Base-by-base conservation (phyloP, 129 eudicot species). In the Rutidosis leptorrhynchoides region DNA sequence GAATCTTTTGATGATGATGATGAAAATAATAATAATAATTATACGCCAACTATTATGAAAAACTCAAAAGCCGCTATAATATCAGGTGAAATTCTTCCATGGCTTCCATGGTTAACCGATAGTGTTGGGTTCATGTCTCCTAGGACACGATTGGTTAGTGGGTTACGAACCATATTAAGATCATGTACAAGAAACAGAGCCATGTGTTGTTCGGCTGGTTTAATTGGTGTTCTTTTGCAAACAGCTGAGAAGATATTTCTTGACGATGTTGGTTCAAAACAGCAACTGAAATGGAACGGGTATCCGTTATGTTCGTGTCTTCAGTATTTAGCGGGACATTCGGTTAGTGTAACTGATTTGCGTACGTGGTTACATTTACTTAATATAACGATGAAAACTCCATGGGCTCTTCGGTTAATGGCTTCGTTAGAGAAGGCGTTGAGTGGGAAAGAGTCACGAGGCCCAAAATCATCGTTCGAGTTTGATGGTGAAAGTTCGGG, bases 401-500 rank as follows among this genome's bases (percentile, higher is more conserved):
- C 58, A 2, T 91, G 98, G 98, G 96, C 96, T 48, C 70, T 79
- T 54, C 88, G 83, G 40, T 76, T 91, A 52, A 76, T 85, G 87
- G 73, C 75, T 65, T 83, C 95, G 24, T 66, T 91, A 72, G 98
- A 91, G 76, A 91, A 82, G 75, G 96, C 96, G 14, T 81, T 91
- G 68, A 65, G 71, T 48, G 98, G 95, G 33, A 84, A 85, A 75
- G 98, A 91, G 78, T 83, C 87, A 29, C 72, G 78, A 65, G 98
- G 96, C 70, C 98, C 98, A 52, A 80, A 90, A 21, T 60, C 86
- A 71, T 83, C 98, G 11, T 91, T 91, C 63, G 98, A 91, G 82
- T 91, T 91, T 48, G 96, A 91, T 73, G 98, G 98, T 68, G 98
- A 91, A 77, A 88, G 89, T 71, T 91, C 98, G 29, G 98, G 96